phyloP scores from a whole-genome alignment of 805 yeast species.

The Candida coleopterorum region DNA sequence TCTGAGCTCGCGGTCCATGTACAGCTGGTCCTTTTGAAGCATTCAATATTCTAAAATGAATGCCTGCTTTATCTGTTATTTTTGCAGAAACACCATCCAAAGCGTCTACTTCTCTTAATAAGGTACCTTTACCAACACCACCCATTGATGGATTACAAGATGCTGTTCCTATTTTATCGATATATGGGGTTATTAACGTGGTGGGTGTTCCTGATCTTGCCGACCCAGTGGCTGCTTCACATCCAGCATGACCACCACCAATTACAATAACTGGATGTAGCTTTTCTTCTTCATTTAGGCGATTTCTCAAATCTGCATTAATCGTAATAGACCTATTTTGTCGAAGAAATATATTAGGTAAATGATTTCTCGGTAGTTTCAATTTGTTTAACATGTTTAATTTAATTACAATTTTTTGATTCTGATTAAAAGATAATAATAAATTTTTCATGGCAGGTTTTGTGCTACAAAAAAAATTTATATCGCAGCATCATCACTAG shows the following conservation, averaged over 20 bases:
- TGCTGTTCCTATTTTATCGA: slow-evolving; percentile 81
- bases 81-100: slow-evolving; percentile 85
- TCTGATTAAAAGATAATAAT: too few species aligned
- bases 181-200: slow-evolving; percentile 69
- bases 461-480: slow-evolving; percentile 3
- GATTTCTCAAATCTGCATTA: slow-evolving; percentile 30
- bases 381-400: neutral
- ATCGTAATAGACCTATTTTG: slow-evolving; percentile 18
- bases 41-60: slow-evolving; percentile 83
- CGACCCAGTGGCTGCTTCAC: slow-evolving; percentile 93
- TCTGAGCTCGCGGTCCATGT: slow-evolving; percentile 98
- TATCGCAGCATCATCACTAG: neutral
- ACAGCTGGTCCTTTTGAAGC: slow-evolving; percentile 92
- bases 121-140: slow-evolving; percentile 96
- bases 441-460: slow-evolving; percentile 2
- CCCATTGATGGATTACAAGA: slow-evolving; percentile 98
- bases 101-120: slow-evolving; percentile 91
- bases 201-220: slow-evolving; percentile 78
- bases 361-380: neutral
- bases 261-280: slow-evolving; percentile 72
- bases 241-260: slow-evolving; percentile 99
- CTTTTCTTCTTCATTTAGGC: slow-evolving; percentile 24
- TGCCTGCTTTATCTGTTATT: slow-evolving; percentile 90
- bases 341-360: neutral
- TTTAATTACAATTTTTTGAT: neutral